phyloP scores from a whole-genome alignment of 257 asterid genomes.

The Anisodus tanguticus region DNA sequence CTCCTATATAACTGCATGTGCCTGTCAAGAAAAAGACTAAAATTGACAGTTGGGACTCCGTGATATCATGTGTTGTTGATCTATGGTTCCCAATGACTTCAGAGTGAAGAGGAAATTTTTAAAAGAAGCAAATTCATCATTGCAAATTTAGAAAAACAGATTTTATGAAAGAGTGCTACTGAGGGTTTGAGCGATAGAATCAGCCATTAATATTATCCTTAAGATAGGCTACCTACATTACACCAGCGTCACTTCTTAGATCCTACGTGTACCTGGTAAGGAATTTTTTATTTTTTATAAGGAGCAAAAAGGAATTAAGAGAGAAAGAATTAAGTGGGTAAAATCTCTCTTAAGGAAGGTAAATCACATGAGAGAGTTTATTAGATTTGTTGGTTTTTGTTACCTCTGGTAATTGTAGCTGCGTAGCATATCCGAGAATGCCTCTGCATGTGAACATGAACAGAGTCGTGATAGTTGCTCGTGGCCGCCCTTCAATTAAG shows the following conservation, averaged over 20 bases:
- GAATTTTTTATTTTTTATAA: neutral
- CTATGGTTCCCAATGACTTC: neutral
- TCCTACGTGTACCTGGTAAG: too few species aligned
- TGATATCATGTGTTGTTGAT: neutral
- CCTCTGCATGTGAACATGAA: constrained; percentile 98
- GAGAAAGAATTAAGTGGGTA: neutral
- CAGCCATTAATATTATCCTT: neutral
- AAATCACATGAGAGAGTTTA: neutral
- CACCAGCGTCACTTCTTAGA: neutral
- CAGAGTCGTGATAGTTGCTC: constrained; percentile 77
- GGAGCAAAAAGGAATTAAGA: neutral
- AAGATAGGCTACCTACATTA: neutral
- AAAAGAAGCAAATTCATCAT: neutral
- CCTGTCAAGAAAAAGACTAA: neutral
- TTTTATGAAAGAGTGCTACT: too few species aligned
- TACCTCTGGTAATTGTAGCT: constrained; percentile 89
- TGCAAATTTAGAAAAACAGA: neutral
- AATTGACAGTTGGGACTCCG: neutral
- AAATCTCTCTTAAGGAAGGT: neutral
- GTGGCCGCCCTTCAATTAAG: constrained; percentile 82
- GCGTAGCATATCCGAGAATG: constrained; percentile 89
- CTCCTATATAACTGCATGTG: neutral
- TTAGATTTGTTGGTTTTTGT: neutral
- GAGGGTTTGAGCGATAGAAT: neutral
- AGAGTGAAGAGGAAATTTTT: neutral